A percentile compares a stretch with the other conserved stretches of the same genome.
phyloP scores from a whole-genome alignment of 2,329 filamentous ascomycete genomes.

The Fusarium sp. region DNA sequence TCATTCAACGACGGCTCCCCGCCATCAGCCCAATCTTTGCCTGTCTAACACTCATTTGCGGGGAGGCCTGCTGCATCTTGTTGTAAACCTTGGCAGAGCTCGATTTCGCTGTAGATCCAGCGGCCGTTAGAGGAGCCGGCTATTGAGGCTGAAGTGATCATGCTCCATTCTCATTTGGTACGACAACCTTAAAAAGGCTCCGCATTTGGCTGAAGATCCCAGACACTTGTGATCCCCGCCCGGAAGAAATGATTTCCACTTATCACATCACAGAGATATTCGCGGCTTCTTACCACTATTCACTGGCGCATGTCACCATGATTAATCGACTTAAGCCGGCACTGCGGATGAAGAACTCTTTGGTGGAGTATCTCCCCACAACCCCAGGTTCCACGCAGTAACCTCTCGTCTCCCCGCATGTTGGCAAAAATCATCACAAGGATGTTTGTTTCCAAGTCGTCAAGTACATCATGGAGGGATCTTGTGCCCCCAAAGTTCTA shows the following conservation, averaged over 20 bases:
- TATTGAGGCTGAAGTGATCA: slow-evolving; percentile 35
- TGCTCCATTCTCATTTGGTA: slow-evolving; percentile 21
- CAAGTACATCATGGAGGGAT: slow-evolving; percentile 14
- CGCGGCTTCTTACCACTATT: slow-evolving; percentile 3
- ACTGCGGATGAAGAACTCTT: slow-evolving; percentile 21
- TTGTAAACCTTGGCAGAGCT: slow-evolving; percentile 31
- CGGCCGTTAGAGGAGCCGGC: slow-evolving; percentile 22
- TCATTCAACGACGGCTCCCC: slow-evolving; percentile 28
- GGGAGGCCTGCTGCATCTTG: slow-evolving; percentile 23
- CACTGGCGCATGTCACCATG: slow-evolving; percentile 7
- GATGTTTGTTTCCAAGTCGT: slow-evolving; percentile 10
- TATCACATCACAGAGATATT: slow-evolving; percentile 25
- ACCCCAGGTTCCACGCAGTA: slow-evolving; percentile 40
- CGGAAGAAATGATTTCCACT: slow-evolving; percentile 38
- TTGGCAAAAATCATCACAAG: slow-evolving; percentile 20
- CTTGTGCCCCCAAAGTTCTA: slow-evolving; percentile 31
- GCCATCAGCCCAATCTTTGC: slow-evolving; percentile 14
- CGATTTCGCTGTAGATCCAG: slow-evolving; percentile 24
- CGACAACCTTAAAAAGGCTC: slow-evolving; percentile 32
- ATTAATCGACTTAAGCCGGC: slow-evolving; percentile 11
- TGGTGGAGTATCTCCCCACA: slow-evolving; percentile 41
- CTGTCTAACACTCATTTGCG: slow-evolving; percentile 21
- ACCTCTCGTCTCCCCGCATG: slow-evolving; percentile 40
- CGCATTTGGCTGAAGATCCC: slow-evolving; percentile 17
- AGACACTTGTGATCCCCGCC: slow-evolving; percentile 21